Evolutionary conservation across 2,329 filamentous ascomycete genomes (phyloP), one percentile per base, ranked within the genome.

Genomic region (Penicillium freii): DNA sequence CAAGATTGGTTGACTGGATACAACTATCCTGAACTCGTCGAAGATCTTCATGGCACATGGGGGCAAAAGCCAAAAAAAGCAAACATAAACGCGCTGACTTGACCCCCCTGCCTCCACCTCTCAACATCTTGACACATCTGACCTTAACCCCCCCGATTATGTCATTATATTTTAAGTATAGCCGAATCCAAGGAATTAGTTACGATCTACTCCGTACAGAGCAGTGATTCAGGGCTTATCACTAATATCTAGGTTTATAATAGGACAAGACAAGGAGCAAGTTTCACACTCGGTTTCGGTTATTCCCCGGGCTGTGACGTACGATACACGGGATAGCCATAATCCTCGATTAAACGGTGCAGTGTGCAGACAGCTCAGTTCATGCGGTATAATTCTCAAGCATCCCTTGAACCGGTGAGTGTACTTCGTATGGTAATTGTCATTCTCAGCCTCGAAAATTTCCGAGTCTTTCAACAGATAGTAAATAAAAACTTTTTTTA

Each of bases 1-100:
- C 53, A 42, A 46, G 42, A 42, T 50, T 54, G 27, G 47, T 33
- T 34, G 34, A 40, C 34, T 34, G 9, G 19, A 25, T 42, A 33
- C 25, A 34, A 53, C 51, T 10, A 29, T 19, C 44, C 52, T 33
- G 31, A 52, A 51, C 19, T 25, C 3, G 53, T 31, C 11, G 1
- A 48, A 31, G 53, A 57, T 59, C 53, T 54, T 33, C 57, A 33
- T 48, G 23, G 43, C 44, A 57, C 48, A 56, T 44, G 54, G 25
- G 29, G 34, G 23, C 29, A 47, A 52, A 56, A 42, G n/a, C 23
- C 15, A 46, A 38, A 38, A 19, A 55, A 51, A 53, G 42, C 25
- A 53, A 53, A 38, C 31, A 49, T 25, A 56, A 52, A 51, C 42
- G 33, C 52, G 44, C 39, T 17, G 27, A 23, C 25, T 33, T 19